Base-by-base conservation (phyloP, 352 stramenopile genomes). In the Pythium volutum region DNA sequence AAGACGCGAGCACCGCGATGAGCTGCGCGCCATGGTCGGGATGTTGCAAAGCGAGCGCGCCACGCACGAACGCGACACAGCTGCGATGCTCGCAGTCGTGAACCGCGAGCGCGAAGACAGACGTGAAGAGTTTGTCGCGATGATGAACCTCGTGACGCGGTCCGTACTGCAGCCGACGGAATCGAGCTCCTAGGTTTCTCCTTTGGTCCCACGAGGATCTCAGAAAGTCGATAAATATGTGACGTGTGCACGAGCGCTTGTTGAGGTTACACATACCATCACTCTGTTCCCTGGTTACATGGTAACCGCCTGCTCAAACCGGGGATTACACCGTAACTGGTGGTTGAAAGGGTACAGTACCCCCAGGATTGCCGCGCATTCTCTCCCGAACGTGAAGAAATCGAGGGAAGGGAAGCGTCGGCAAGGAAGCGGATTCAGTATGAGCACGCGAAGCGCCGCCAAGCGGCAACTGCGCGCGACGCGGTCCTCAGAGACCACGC, bases 121-220 rank as follows among this genome's bases (percentile, higher is more conserved):
- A 11, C 41, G 42, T 2, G 38, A 65, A 14, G 58, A 65, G 39
- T 65, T 59, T 22, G 49, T 54, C 14, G 26, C 58, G 10, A 58
- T 65, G 48, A 54, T 59, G 58, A 48, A 59, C 22, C 49, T 65
- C 48, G 39, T 65, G 25, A 59, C 58, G 29, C 58, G 46, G 22
- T 62, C 52, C 25, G 52, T 59, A 15, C 39, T 59, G 16, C 52
- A 36, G 31, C 31, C 31, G 31, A 36, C 31, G 8, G 31, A 36
- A 36, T 36, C 31, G 2, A 36, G 31, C 31, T 36, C 31, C 8
- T 36, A 36, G 31, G 31, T 36, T 36, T 36, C 5, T 8, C 5
- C 5, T 8, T 9, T 36, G 2, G 5, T 3, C 14, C 4, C 29
- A 33, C 14, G 31, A n/a, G n/a, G n/a, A n/a, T n/a, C n/a, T n/a